These are phyloP conservation scores for Hyparrhenia diplandra DNA, from an alignment of 176 grass and related monocot species.

Conservation along the genomic window DNA sequence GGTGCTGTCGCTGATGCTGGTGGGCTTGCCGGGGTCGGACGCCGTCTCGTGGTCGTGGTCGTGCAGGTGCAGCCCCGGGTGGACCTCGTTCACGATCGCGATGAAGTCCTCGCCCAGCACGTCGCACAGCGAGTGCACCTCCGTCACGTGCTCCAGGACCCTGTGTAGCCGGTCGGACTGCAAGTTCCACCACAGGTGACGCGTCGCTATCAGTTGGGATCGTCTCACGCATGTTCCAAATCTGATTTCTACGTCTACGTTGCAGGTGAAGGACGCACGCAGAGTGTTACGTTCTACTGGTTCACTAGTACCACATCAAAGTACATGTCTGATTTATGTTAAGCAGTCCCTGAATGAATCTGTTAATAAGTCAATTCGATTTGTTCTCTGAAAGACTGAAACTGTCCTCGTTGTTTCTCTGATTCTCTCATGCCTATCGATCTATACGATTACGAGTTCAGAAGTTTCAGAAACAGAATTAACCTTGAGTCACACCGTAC, in stretches of 20 bases:
- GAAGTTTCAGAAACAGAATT: neutral
- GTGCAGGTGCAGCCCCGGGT: constrained; percentile 47
- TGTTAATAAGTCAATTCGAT: neutral
- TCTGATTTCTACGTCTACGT: neutral
- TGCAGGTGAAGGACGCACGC: neutral
- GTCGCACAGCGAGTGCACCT: constrained; percentile 63
- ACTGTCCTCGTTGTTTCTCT: neutral
- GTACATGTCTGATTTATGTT: too few relatives aligned
- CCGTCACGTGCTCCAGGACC: constrained; percentile 51
- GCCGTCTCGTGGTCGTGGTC: too few relatives aligned
- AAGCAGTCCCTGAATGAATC: neutral
- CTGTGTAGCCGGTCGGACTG: constrained; percentile 45
- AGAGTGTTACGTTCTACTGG: neutral
- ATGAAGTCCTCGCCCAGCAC: constrained; percentile 60
- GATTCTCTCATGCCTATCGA: too few relatives aligned
- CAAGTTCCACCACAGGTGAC: neutral
- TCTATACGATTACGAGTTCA: neutral
- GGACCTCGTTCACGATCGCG: constrained; percentile 49
- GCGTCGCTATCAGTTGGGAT: neutral
- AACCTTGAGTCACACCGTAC: constrained; percentile 18
- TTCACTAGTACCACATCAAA: too few relatives aligned
- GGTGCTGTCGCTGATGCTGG: constrained; percentile 62
- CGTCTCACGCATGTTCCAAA: neutral
- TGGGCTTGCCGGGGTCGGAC: constrained; percentile 41
- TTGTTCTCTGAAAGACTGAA: neutral